Conservation (phyloP, 495 filamentous ascomycete genomes). For the Daldinia decipiens region DNA sequence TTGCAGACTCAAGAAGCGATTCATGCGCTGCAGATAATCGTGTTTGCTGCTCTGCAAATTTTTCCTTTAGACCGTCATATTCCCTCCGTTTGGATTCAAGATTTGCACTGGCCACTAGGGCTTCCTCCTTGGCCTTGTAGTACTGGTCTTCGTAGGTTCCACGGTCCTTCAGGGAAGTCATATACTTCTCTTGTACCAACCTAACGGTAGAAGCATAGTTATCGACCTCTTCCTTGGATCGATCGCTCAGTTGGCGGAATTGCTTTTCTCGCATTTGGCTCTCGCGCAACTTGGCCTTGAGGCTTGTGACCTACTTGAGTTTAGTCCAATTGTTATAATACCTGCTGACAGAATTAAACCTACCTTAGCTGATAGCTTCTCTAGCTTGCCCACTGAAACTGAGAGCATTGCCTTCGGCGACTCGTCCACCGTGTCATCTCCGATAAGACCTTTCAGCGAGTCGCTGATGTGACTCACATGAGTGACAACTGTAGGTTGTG, state of each 20-base stretch:
- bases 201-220: conserved; percentile 44
- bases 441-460: conserved; percentile 35
- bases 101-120: conserved; percentile 22
- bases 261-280: conserved; percentile 40
- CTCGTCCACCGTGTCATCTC: conserved; percentile 28
- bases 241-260: conserved; percentile 45
- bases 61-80: conserved; percentile 59
- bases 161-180: conserved; percentile 53
- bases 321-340: conserved; percentile 8
- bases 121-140: conserved; percentile 44
- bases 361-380: conserved; percentile 50
- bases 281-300: conserved; percentile 44
- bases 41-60: conserved; percentile 57
- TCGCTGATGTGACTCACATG: conserved; percentile 40
- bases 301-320: conserved; percentile 43
- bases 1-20: conserved; percentile 57
- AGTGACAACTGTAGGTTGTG: conserved; percentile 43
- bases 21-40: conserved; percentile 62
- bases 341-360: conserved; percentile 5
- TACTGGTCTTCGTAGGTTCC: conserved; percentile 50
- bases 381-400: conserved; percentile 51
- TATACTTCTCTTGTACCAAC: conserved; percentile 47
- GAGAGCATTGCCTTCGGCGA: conserved; percentile 30
- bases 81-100: conserved; percentile 58
- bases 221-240: conserved; percentile 47